phyloP scores from a whole-genome alignment of 345 rosid species.

The Capsella bursapastoris region DNA sequence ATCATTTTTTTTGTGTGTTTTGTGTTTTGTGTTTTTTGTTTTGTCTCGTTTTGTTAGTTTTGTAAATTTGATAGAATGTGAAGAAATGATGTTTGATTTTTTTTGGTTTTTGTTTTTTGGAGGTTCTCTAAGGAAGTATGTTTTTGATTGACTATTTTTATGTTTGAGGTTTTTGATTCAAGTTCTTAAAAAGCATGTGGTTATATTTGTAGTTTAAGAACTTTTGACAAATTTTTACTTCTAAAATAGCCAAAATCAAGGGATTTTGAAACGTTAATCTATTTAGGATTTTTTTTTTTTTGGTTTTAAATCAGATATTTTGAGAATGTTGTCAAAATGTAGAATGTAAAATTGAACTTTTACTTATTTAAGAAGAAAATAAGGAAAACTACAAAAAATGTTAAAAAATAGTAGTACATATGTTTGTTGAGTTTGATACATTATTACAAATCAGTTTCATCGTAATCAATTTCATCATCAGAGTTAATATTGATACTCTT shows the following conservation, averaged over 20 bases:
- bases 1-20: conserved; percentile 25
- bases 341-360: background rate
- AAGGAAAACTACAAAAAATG: background rate
- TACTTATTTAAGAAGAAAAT: background rate
- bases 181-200: conserved; percentile 4
- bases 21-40: background rate
- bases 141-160: conserved; percentile 34
- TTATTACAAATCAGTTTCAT: too few relatives aligned
- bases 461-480: background rate
- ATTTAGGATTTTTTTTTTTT: background rate
- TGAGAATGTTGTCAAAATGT: background rate
- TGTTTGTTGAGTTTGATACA: too few relatives aligned
- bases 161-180: conserved; percentile 31
- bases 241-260: background rate
- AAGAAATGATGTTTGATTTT: conserved; percentile 21
- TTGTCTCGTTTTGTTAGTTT: background rate
- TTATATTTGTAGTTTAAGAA: conserved; percentile 1
- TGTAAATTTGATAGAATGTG: conserved; percentile 16
- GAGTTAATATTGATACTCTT: background rate
- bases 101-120: conserved; percentile 2
- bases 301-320: background rate
- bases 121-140: conserved; percentile 19
- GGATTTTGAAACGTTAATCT: conserved; percentile 9
- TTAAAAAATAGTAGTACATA: too few relatives aligned
- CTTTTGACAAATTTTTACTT: conserved; percentile 1